phyloP scores from a whole-genome alignment of 2,329 filamentous ascomycete genomes.

The Ophiostoma sp. region DNA sequence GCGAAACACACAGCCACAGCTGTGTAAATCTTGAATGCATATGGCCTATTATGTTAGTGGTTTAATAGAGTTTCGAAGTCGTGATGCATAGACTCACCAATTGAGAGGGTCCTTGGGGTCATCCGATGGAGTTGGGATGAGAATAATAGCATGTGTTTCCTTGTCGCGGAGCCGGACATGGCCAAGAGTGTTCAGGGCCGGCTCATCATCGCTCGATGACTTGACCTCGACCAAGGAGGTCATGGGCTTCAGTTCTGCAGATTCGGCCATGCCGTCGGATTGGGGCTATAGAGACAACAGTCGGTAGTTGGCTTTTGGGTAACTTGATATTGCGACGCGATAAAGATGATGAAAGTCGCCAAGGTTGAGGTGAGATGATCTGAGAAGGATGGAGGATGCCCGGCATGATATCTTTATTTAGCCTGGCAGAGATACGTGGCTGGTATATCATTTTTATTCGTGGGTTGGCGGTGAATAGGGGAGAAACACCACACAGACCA shows the following conservation, averaged over 20 bases:
- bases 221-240: conserved; percentile 2
- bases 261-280: not conserved
- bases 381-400: not conserved
- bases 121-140: conserved; percentile 46
- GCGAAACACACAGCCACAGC: conserved; percentile 47
- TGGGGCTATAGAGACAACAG: not conserved
- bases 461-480: no score
- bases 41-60: not conserved
- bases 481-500: not conserved
- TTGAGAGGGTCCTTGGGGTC: conserved; percentile 52
- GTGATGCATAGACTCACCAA: conserved; percentile 34
- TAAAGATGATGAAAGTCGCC: not conserved
- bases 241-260: not conserved
- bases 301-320: not conserved
- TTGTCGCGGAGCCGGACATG: conserved; percentile 40
- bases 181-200: conserved; percentile 34
- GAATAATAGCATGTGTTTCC: conserved; percentile 45
- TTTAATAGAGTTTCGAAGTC: not conserved
- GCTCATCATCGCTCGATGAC: conserved; percentile 12
- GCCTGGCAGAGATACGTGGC: not conserved
- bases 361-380: not conserved
- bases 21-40: conserved; percentile 44
- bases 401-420: not conserved
- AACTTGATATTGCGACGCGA: not conserved
- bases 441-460: not conserved